phyloP scores from a whole-genome alignment of 2,329 filamentous ascomycete species.

The Scedosporium aurantiacum region DNA sequence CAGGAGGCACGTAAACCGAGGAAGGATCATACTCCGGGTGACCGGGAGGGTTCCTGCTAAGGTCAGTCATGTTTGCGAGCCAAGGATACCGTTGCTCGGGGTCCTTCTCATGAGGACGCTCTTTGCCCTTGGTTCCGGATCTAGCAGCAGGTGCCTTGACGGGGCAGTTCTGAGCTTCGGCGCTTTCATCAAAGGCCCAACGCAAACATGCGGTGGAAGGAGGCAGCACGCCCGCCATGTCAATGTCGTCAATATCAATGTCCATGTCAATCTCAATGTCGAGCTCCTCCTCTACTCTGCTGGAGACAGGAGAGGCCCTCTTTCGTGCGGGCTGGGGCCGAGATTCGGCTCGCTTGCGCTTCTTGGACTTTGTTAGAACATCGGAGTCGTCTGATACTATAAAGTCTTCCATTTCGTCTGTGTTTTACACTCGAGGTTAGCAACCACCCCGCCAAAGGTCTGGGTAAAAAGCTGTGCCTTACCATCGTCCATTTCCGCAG shows the following conservation, averaged over 20 bases:
- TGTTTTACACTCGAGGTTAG: conserved; percentile 8
- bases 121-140: conserved; percentile 28
- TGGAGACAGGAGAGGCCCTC: conserved; percentile 44
- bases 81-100: conserved; percentile 82
- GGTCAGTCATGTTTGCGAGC: conserved; percentile 77
- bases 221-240: conserved; percentile 18
- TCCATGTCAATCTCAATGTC: conserved; percentile 40
- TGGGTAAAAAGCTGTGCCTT: conserved; percentile 8
- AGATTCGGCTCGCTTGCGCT: conserved; percentile 57
- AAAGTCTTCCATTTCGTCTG: conserved; percentile 74
- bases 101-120: conserved; percentile 69
- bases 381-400: conserved; percentile 78
- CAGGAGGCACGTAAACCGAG: conserved; percentile 79
- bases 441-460: background rate
- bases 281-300: conserved; percentile 22
- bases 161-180: conserved; percentile 18
- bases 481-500: conserved; percentile 54
- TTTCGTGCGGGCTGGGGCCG: conserved; percentile 48
- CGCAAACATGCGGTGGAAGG: conserved; percentile 35
- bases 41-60: conserved; percentile 64
- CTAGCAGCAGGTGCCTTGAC: conserved; percentile 1
- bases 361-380: conserved; percentile 45
- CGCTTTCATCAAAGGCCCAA: conserved; percentile 56
- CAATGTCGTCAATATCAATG: conserved; percentile 42
- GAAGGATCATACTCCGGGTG: conserved; percentile 86